Conservation (phyloP, 352 stramenopile species). For the Globisporangium spiculum region DNA sequence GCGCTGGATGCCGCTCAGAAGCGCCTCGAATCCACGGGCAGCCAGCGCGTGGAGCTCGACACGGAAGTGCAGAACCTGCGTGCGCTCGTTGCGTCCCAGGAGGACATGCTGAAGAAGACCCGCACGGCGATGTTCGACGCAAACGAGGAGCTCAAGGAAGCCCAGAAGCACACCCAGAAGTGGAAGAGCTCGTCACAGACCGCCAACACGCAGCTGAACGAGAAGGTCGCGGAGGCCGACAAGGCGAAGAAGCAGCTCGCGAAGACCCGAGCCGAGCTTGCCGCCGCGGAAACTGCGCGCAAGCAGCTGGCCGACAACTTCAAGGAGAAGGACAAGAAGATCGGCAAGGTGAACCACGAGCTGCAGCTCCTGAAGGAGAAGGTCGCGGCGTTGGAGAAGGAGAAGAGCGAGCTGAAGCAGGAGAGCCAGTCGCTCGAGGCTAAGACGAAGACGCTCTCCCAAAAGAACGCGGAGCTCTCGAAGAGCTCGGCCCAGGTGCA, state of each 20-base stretch:
- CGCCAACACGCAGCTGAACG: constrained; percentile 56
- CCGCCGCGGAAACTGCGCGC: constrained; percentile 37
- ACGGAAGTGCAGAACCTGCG: constrained; percentile 45
- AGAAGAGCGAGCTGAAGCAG: constrained; percentile 19
- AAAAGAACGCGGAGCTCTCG: constrained; percentile 39
- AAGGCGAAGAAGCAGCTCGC: constrained; percentile 63
- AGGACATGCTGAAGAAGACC: constrained; percentile 72
- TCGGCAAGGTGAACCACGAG: constrained; percentile 57
- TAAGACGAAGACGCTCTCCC: constrained; percentile 32
- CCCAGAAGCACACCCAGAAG: constrained; percentile 57
- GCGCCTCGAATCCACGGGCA: constrained; percentile 33
- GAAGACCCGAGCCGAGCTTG: constrained; percentile 43
- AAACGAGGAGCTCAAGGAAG: constrained; percentile 79
- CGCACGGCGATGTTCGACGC: constrained; percentile 58
- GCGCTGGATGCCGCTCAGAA: constrained; percentile 31
- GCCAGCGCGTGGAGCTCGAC: constrained; percentile 27
- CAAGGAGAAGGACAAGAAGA: constrained; percentile 71
- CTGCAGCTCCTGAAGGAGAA: constrained; percentile 47
- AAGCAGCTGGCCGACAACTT: constrained; percentile 51
- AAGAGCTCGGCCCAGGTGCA: constrained; percentile 50
- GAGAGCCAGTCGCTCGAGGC: constrained; percentile 25
- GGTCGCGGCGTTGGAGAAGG: constrained; percentile 24
- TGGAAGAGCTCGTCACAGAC: constrained; percentile 70
- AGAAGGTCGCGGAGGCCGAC: constrained; percentile 68
- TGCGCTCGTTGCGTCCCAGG: constrained; percentile 36